Evolutionary conservation across 148 eudicot genomes (phyloP).

Genomic region (Gaultheria prostrata): DNA sequence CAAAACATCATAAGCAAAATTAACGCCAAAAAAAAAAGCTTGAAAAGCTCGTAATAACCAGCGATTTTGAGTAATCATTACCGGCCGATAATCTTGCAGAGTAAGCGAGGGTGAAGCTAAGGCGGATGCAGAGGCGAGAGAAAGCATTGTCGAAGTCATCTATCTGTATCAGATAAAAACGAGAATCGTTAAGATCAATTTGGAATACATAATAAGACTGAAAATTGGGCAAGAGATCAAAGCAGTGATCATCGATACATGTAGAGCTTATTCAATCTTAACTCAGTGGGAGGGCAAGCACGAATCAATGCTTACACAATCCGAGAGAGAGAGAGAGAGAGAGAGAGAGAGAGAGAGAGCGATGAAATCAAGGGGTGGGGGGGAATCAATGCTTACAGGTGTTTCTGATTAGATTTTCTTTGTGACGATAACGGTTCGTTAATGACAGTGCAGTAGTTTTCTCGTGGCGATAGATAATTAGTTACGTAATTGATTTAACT

Average conservation of each 20-base stretch:
- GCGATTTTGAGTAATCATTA: constrained; percentile 1
- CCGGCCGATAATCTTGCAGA: constrained; percentile 50
- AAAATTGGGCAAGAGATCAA: constrained; percentile 1
- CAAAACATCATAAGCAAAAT: neutral
- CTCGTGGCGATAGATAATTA: too few relatives aligned
- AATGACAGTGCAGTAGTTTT: too few relatives aligned
- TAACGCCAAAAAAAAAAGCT: neutral
- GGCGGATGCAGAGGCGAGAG: constrained; percentile 37
- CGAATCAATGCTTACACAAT: neutral
- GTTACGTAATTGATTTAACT: too few relatives aligned
- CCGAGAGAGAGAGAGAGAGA: neutral
- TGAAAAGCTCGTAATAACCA: neutral
- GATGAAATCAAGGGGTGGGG: neutral
- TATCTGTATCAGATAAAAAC: constrained; percentile 26
- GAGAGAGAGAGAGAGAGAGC: neutral
- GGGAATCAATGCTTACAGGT: too few relatives aligned
- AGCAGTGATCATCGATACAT: neutral
- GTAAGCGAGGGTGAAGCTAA: constrained; percentile 43
- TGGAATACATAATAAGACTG: neutral
- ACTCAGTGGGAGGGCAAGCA: neutral
- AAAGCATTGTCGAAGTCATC: constrained; percentile 60
- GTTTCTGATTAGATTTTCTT: too few relatives aligned
- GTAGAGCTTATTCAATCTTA: neutral
- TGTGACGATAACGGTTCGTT: too few relatives aligned
- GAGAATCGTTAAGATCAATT: constrained; percentile 1